A percentile compares a stretch with the other conserved stretches of the same genome.
Conservation (phyloP, 331 rosid species). For the Dryas integrifolia region DNA sequence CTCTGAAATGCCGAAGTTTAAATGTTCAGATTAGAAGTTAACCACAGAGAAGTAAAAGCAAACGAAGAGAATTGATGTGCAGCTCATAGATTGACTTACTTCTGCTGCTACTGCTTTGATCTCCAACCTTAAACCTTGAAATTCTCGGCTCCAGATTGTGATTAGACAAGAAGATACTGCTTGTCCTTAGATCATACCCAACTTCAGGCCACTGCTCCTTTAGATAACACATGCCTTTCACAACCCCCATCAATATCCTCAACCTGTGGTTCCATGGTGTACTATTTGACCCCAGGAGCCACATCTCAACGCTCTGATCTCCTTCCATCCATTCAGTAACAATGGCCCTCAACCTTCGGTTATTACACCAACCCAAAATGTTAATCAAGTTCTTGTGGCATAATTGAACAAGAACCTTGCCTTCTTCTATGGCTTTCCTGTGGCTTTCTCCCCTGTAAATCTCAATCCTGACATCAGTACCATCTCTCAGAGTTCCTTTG, state of each 20-base stretch:
- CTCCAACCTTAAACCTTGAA: constrained; percentile 62
- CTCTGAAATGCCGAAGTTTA: constrained; percentile 29
- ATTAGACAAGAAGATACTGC: constrained; percentile 48
- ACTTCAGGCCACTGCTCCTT: constrained; percentile 65
- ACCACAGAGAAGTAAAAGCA: neutral
- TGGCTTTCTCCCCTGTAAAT: constrained; percentile 41
- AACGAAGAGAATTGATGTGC: neutral
- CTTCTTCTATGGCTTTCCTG: constrained; percentile 40
- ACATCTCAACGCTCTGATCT: constrained; percentile 34
- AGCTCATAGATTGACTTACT: constrained; percentile 32
- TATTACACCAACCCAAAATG: constrained; percentile 62
- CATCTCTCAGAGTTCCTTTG: constrained; percentile 55
- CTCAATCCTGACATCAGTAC: constrained; percentile 57
- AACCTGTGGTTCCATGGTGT: constrained; percentile 54
- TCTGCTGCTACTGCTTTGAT: constrained; percentile 31
- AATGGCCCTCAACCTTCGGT: constrained; percentile 47
- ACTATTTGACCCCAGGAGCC: constrained; percentile 42
- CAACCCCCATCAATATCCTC: constrained; percentile 51
- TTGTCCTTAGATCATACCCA: constrained; percentile 55
- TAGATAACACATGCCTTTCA: constrained; percentile 53
- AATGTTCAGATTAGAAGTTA: neutral
- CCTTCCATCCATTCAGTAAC: constrained; percentile 52
- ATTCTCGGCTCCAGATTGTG: constrained; percentile 41
- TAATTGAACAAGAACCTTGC: constrained; percentile 45
- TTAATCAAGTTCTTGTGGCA: constrained; percentile 50